Evolutionary conservation across 805 yeast genomes (phyloP), one percentile per base, ranked within the genome.

Genomic region (Candida xiaguanensis): DNA sequence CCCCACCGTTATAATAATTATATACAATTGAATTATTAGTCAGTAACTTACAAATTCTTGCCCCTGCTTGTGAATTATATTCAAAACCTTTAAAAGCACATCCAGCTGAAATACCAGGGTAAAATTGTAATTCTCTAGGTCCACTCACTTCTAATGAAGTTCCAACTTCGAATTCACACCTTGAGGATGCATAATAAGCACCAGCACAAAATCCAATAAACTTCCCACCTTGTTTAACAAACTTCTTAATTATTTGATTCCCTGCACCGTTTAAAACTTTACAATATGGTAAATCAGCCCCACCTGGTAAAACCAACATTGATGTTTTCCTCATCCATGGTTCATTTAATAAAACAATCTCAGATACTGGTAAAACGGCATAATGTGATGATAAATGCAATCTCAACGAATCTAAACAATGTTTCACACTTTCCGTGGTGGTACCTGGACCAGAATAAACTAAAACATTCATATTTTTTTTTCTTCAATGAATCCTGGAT

Each of bases 181-280:
- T 61, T 0, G 74, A 60, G 9, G 90, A 74, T 1, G 82, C 91
- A 54, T 78, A 93, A 61, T 93, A 93, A 0, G 85, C 98, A 31
- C 99, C 99, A 8, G 99, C 93, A 63, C 99, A 93, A 46, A 93
- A 78, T 0, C 99, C 99, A 15, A 91, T 59, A 52, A 67, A 88
- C 35, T 70, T 66, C 2, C 99, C 99, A 22, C 98, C 99, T 39
- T 70, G 67, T 22, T 78, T 67, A 1, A 88, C 88, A 48, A 72
- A 88, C 36, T 77, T 77, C 19, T 64, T 58, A 45, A 88, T 85
- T 27, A 70, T 65, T 8, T 63, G 51, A 51, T 82, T 85, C 0
- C 89, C 87, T 1, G 60, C 62, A 1, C 95, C 91, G 52, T 83
- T 80, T 46, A 95, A 72, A 3, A 74, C 77, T 38, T 72, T 67